Evolutionary conservation across 2,329 filamentous ascomycete genomes (phyloP).

Genomic region (Sordariomycetes sp.): DNA sequence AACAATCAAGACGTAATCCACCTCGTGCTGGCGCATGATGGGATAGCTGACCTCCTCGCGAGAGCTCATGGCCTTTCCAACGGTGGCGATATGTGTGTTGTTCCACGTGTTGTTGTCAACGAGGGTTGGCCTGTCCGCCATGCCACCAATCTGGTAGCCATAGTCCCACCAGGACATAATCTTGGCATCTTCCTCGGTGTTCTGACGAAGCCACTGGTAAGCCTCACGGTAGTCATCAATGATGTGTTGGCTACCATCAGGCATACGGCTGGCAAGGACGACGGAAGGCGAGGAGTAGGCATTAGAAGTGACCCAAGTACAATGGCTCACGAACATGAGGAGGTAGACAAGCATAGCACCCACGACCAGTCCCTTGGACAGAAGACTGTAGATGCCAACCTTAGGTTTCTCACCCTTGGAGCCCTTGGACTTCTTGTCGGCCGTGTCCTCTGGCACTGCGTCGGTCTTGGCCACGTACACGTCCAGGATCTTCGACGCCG

Average conservation of each 20-base stretch:
- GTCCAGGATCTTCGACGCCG: constrained; percentile 80
- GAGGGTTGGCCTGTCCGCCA: constrained; percentile 93
- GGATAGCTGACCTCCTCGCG: constrained; percentile 96
- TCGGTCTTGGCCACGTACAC: constrained; percentile 59
- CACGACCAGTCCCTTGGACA: constrained; percentile 74
- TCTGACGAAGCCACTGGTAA: constrained; percentile 98
- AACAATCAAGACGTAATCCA: constrained; percentile 96
- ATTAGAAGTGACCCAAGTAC: constrained; percentile 98
- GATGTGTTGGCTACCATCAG: constrained; percentile 94
- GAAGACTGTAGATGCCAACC: constrained; percentile 72
- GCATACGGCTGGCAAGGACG: constrained; percentile 82
- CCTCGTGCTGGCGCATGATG: constrained; percentile 96
- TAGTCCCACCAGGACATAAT: constrained; percentile 99
- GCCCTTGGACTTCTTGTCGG: constrained; percentile 38
- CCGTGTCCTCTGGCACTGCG: constrained; percentile 27
- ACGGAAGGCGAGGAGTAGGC: constrained; percentile 98
- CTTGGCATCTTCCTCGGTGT: constrained; percentile 90
- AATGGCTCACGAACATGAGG: constrained; percentile 90
- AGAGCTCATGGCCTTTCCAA: constrained; percentile 98
- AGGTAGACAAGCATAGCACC: constrained; percentile 69
- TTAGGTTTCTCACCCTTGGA: constrained; percentile 59
- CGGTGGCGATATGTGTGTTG: constrained; percentile 98
- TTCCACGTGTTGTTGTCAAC: constrained; percentile 99
- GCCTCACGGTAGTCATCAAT: constrained; percentile 99
- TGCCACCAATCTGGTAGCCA: constrained; percentile 98